Percentiles rank a stretch among this genome's conserved stretches.
Conservation (phyloP, 768 basidiomycete species). For the Cubamyces sp. region DNA sequence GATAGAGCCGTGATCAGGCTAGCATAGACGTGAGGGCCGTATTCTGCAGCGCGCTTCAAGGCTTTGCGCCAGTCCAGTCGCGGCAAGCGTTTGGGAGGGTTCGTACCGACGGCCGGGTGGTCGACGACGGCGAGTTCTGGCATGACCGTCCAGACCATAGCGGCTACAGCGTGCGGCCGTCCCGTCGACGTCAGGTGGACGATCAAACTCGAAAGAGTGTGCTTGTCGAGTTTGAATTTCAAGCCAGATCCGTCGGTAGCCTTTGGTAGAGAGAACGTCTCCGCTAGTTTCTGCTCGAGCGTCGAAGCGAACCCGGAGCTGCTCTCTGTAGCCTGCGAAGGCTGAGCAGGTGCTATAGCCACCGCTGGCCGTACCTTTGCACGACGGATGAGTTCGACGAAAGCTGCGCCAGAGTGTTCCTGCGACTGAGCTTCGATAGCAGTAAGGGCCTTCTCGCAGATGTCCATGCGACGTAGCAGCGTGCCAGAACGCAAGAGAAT, state of each 20-base stretch:
- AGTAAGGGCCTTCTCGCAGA: constrained; percentile 45
- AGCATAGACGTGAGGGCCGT: constrained; percentile 66
- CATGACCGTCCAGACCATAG: constrained; percentile 56
- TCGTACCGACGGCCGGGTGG: constrained; percentile 38
- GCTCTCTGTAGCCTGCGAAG: not conserved
- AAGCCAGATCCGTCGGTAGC: not conserved
- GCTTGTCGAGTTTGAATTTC: constrained; percentile 40
- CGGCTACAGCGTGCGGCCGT: constrained; percentile 46
- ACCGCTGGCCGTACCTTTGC: not conserved
- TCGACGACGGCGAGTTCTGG: constrained; percentile 52
- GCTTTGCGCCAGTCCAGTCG: constrained; percentile 29
- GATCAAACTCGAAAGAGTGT: constrained; percentile 58
- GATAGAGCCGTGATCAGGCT: constrained; percentile 61
- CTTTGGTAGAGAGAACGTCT: constrained; percentile 24
- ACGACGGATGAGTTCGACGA: too few species aligned
- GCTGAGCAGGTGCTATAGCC: too few species aligned
- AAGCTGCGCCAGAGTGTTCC: not conserved
- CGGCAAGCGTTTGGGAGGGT: not conserved
- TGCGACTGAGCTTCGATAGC: not conserved
- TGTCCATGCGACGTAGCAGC: constrained; percentile 43
- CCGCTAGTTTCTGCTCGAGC: constrained; percentile 12
- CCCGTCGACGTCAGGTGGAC: constrained; percentile 54
- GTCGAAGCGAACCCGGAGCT: constrained; percentile 5
- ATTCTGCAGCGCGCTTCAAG: constrained; percentile 47
- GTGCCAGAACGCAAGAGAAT: constrained; percentile 60